Evolutionary conservation across 768 basidiomycete genomes (phyloP), one percentile per base, ranked within the genome.

Genomic region (Cystofilobasidium bisporidii): DNA sequence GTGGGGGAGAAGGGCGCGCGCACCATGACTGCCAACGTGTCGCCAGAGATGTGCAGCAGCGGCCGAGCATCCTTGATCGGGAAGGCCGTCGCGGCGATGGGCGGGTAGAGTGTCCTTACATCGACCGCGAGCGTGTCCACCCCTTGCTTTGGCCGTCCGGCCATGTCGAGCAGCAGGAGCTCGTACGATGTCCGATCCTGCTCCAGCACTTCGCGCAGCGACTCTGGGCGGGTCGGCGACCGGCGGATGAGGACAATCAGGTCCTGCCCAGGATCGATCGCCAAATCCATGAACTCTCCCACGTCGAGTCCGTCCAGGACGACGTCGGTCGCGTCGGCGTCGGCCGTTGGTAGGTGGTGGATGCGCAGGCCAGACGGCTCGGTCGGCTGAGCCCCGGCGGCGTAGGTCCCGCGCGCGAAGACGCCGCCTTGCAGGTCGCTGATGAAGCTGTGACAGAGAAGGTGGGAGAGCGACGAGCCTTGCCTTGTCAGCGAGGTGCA

Each of bases 201-300:
- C 9, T 12, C 57, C 3, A 38, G 30, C 4, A 41, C 33, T 22
- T 24, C n/a, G 20, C n/a, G n/a, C 3, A 36, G 41, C 17, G 58
- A 36, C 12, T 2, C 18, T 8, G 32, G 41, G 18, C n/a, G n/a
- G 2, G 33, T n/a, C 12, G 58, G 17, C 20, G 58, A 41, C 24
- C 17, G 58, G 58, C 58, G 58, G 33, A 60, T 60, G 32, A 60
- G 4, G n/a, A 41, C 58, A 6, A 60, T 15, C 8, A 60, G 10
- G 28, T 60, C 58, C 20, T 60, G 58, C 10, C 24, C 58, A 8
- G 58, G 58, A 26, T 60, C 58, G 58, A 60, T 9, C 11, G 58
- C 24, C 11, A 60, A 26, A 20, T 60, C 58, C n/a, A 60, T 36
- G 58, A 26, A 60, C 1, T 36, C 36, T 20, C 58, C 58, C 8